These are phyloP conservation scores for Physcomitrellopsis africana DNA, from an alignment of 225 moss, liverwort and hornwort genomes.

Conservation along the genomic window DNA sequence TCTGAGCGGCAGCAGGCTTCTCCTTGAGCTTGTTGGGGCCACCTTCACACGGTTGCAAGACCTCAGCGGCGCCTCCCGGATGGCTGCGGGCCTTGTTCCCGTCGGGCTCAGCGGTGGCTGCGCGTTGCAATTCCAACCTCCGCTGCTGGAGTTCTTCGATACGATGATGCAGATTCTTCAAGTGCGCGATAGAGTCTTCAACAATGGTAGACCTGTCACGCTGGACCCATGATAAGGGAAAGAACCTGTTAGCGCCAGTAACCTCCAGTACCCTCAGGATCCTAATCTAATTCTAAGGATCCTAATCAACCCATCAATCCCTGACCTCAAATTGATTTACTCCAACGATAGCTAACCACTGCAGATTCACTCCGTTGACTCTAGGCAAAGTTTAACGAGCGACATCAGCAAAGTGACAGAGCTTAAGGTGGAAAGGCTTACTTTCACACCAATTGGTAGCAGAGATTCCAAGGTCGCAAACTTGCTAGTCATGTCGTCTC, in stretches of 20 bases:
- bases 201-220: constrained; percentile 56
- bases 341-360: too few species aligned
- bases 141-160: constrained; percentile 41
- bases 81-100: neutral
- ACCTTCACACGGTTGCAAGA: neutral
- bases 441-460: constrained; percentile 27
- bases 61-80: neutral
- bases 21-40: neutral
- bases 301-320: too few species aligned
- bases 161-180: constrained; percentile 65
- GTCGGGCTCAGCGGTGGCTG: neutral
- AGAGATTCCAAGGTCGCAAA: constrained; percentile 21
- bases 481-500: constrained; percentile 34
- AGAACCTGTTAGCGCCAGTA: too few species aligned
- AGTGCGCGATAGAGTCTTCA: constrained; percentile 47
- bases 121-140: constrained; percentile 26
- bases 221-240: constrained; percentile 6
- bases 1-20: neutral
- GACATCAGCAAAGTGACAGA: too few species aligned
- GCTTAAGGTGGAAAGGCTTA: neutral
- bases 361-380: too few species aligned
- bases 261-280: too few species aligned
- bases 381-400: too few species aligned
- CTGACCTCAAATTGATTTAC: too few species aligned
- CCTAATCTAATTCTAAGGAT: too few species aligned